Percentiles rank a stretch among this genome's conserved stretches.
Evolutionary conservation across 257 asterid species (phyloP).

Genomic region (Plantago major): DNA sequence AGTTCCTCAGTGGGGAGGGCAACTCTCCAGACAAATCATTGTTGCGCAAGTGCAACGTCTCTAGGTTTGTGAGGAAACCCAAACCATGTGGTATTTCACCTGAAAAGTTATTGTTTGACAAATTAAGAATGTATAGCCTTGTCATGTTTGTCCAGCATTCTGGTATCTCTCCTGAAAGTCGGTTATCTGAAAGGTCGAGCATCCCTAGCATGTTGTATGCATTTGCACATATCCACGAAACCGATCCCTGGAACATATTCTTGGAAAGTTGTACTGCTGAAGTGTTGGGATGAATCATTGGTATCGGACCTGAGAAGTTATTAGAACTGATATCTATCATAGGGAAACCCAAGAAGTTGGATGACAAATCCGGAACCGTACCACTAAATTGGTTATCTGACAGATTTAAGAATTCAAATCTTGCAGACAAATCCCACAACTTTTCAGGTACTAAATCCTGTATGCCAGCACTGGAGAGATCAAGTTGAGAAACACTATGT

Average conservation of each 20-base stretch:
- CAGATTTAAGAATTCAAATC: not conserved
- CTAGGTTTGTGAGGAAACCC: not conserved
- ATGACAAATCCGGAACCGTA: not conserved
- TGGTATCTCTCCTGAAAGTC: constrained; percentile 6
- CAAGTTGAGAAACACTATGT: constrained; percentile 1
- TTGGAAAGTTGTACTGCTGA: not conserved
- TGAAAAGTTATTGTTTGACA: not conserved
- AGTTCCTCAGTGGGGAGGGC: constrained; percentile 1
- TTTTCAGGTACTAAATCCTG: not conserved
- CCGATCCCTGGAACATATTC: not conserved
- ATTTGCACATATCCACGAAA: not conserved
- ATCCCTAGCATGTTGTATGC: not conserved
- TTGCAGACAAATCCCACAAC: not conserved
- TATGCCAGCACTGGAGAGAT: constrained; percentile 1
- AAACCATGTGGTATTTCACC: constrained; percentile 2
- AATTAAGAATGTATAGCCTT: not conserved
- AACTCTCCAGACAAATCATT: not conserved
- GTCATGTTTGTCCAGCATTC: too few relatives aligned
- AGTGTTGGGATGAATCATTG: constrained; percentile 2
- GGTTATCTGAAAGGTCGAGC: constrained; percentile 5
- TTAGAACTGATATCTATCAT: not conserved
- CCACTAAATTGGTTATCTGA: not conserved
- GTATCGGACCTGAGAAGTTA: constrained; percentile 1
- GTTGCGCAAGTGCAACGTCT: not conserved
- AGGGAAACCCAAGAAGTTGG: not conserved